phyloP scores from a whole-genome alignment of 2,329 filamentous ascomycete species.

The Trichophyton schoenleinii region DNA sequence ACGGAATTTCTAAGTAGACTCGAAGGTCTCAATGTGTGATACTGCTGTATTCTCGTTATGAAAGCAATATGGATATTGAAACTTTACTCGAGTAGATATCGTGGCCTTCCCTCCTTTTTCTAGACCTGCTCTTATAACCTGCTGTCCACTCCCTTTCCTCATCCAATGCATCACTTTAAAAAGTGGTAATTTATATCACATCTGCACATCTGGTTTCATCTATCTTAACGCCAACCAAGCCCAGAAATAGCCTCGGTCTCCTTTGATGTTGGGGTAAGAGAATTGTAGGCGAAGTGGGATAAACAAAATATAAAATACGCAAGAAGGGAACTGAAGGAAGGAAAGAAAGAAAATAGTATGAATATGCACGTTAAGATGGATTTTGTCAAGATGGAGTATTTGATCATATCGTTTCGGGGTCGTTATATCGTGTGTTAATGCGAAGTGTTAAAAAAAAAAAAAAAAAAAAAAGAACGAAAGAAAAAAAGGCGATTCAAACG shows the following conservation, averaged over 20 bases:
- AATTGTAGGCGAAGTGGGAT: background rate
- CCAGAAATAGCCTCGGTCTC: background rate
- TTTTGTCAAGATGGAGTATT: slow-evolving; percentile 1
- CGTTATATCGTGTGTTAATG: slow-evolving; percentile 3
- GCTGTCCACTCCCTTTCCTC: background rate
- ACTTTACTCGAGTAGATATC: background rate
- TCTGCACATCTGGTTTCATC: background rate
- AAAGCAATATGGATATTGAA: background rate
- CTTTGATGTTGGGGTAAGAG: background rate
- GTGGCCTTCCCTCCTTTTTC: background rate
- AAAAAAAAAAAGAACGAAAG: background rate
- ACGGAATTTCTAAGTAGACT: no score
- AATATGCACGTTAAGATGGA: background rate
- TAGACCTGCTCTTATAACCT: background rate
- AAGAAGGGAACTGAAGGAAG: background rate
- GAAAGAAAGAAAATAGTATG: background rate
- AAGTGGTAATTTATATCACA: background rate
- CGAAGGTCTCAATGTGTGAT: background rate
- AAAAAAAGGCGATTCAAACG: background rate
- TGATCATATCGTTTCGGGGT: slow-evolving; percentile 1
- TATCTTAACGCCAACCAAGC: background rate
- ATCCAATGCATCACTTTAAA: background rate
- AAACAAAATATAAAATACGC: background rate
- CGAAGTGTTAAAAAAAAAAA: background rate
- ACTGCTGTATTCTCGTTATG: background rate